Evolutionary conservation across 1,139 yeast species (phyloP).

Genomic region (Candida freyschussii): DNA sequence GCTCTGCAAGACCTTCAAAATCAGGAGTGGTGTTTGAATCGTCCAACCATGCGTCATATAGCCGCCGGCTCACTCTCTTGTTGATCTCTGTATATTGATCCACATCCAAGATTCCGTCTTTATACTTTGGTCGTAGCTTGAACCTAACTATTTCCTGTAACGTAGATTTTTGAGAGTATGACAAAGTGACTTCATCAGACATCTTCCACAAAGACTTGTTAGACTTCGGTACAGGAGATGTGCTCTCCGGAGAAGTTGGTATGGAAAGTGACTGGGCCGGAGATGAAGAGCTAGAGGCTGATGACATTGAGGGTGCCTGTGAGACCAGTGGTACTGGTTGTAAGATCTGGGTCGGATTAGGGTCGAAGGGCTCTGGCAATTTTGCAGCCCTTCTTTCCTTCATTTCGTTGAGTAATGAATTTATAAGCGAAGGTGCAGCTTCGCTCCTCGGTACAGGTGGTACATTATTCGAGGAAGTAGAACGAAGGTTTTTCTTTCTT

Average conservation of each 20-base stretch:
- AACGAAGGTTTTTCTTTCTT: slow-evolving; percentile 9
- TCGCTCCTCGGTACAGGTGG: neutral
- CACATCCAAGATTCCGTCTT: slow-evolving; percentile 33
- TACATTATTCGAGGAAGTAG: neutral
- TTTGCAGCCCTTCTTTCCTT: slow-evolving; percentile 12
- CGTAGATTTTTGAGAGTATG: slow-evolving; percentile 41
- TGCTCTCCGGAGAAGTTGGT: slow-evolving; percentile 10
- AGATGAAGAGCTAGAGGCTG: slow-evolving; percentile 5
- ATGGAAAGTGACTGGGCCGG: slow-evolving; percentile 8
- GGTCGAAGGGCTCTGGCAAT: neutral
- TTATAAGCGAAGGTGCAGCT: slow-evolving; percentile 15
- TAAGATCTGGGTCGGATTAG: neutral
- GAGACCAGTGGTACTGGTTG: slow-evolving; percentile 1
- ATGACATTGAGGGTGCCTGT: slow-evolving; percentile 4
- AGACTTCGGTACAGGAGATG: slow-evolving; percentile 5
- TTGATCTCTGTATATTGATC: slow-evolving; percentile 44
- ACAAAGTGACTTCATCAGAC: slow-evolving; percentile 22
- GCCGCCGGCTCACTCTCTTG: slow-evolving; percentile 36
- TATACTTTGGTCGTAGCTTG: slow-evolving; percentile 45
- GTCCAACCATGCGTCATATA: slow-evolving; percentile 30
- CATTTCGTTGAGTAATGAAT: slow-evolving; percentile 17
- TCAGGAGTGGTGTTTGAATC: slow-evolving; percentile 4
- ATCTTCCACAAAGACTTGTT: slow-evolving; percentile 12
- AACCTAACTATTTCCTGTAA: slow-evolving; percentile 52
- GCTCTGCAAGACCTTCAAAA: slow-evolving; percentile 16